Base-by-base conservation (phyloP, 2,329 filamentous ascomycete species). In the Arthrobotrys iridis region DNA sequence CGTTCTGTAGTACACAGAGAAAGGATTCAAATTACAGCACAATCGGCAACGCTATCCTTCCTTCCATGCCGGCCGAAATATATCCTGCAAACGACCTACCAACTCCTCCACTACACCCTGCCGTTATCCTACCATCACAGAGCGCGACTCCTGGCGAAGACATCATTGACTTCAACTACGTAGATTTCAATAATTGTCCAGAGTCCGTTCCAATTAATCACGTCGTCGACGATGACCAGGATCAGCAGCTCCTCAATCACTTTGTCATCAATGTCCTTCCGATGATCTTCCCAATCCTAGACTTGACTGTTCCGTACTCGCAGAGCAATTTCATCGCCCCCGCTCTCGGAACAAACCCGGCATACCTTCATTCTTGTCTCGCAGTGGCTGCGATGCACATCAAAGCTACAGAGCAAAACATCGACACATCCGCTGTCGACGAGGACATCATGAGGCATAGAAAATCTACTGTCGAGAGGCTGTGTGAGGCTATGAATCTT, bases 301-400 rank as follows among this genome's bases (percentile, higher is more conserved):
- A 98, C 83, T 89, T 90, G 41, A 96, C 95, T 82, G 93, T 96
- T 81, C 91, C 92, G 79, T 93, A 93, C 40, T 91, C 90, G 0
- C 89, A 93, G 37, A 89, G 91, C 1, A 91, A 95, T 79, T 87
- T 96, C 76, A 90, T 98, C 78, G 87, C 98, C 13, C 93, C 92
- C 3, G 92, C 94, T 5, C 86, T 99, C 33, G 92, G 96, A 81
- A 91, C 88, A 79, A 99, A 98, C 87, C 93, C 92, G 82, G 91
- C 90, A 78, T 99, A 97, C 82, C 87, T 97, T 30, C 93, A 98
- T 85, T 97, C 93, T 85, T 98, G 94, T 83, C 85, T 99, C 77
- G 96, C 93, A 85, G 93, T 96, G 74, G 89, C 95, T 6, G 94
- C 93, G 1, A 92, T 96, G 81, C 95, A 99, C 83, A 88, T 92